These are phyloP conservation scores for Clitopilus passeckerianus DNA, from an alignment of 768 basidiomycete species.

Conservation along the genomic window DNA sequence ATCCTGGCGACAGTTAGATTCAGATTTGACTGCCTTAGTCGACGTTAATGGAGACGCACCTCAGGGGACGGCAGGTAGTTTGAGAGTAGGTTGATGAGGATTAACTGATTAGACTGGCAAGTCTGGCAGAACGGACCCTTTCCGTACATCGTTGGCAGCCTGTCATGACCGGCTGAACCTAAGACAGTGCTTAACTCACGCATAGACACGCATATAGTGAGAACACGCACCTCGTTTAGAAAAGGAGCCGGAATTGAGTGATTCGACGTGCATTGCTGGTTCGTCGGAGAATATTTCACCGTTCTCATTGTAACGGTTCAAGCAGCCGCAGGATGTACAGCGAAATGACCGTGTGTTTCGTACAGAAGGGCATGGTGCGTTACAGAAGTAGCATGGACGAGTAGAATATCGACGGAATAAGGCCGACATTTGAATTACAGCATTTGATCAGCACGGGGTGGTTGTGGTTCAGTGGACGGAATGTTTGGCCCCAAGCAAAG, in stretches of 20 bases:
- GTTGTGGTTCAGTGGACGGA: not conserved
- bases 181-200: not conserved
- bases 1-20: conserved; percentile 38
- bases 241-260: conserved; percentile 66
- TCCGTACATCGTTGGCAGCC: conserved; percentile 57
- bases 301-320: conserved; percentile 66
- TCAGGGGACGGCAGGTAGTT: conserved; percentile 82
- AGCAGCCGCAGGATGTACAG: conserved; percentile 64
- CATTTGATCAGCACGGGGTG: not conserved
- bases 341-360: conserved; percentile 53
- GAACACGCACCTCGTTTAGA: conserved; percentile 57
- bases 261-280: conserved; percentile 83
- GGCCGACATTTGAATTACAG: conserved; percentile 22
- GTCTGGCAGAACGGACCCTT: conserved; percentile 75
- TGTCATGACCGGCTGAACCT: conserved; percentile 71
- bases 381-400: conserved; percentile 71
- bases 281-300: conserved; percentile 84
- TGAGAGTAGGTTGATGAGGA: conserved; percentile 80
- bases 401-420: conserved; percentile 51
- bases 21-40: conserved; percentile 1
- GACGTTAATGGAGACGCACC: conserved; percentile 36
- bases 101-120: conserved; percentile 90
- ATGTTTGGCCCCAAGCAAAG: conserved; percentile 23
- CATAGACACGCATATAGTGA: not conserved
- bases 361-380: conserved; percentile 37